Evolutionary conservation across 495 filamentous ascomycete genomes (phyloP).

Genomic region (Penicillium tannophilum): DNA sequence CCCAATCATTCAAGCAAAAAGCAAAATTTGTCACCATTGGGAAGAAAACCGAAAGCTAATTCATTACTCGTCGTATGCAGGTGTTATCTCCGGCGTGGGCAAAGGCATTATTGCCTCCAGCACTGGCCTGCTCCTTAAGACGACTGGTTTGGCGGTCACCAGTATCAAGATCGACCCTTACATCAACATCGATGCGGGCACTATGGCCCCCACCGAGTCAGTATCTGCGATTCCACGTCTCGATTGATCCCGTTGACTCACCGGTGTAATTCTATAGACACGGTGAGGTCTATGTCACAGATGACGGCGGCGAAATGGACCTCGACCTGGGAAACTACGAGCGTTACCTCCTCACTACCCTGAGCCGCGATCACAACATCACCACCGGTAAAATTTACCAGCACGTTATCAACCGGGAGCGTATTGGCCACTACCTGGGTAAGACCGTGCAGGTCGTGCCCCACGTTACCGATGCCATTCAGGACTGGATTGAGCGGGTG

Average conservation of each 20-base stretch:
- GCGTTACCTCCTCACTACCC: slow-evolving; percentile 32
- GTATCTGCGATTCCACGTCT: slow-evolving; percentile 22
- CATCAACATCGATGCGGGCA: slow-evolving; percentile 72
- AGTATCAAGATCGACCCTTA: slow-evolving; percentile 68
- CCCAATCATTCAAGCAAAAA: background rate
- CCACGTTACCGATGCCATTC: slow-evolving; percentile 86
- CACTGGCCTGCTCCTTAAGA: slow-evolving; percentile 78
- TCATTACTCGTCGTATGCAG: slow-evolving; percentile 32
- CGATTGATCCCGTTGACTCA: slow-evolving; percentile 5
- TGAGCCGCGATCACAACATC: slow-evolving; percentile 31
- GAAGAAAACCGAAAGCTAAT: slow-evolving; percentile 5
- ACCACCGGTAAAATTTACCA: slow-evolving; percentile 90
- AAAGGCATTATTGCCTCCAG: slow-evolving; percentile 75
- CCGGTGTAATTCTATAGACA: slow-evolving; percentile 46
- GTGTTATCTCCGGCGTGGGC: slow-evolving; percentile 79
- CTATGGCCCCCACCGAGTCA: slow-evolving; percentile 78
- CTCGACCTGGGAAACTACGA: slow-evolving; percentile 98
- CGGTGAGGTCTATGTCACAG: slow-evolving; percentile 73
- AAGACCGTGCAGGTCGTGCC: slow-evolving; percentile 93
- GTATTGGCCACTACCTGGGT: slow-evolving; percentile 84
- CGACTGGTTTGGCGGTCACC: slow-evolving; percentile 62
- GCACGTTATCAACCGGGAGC: slow-evolving; percentile 78
- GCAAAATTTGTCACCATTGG: background rate
- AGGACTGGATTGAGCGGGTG: slow-evolving; percentile 90
- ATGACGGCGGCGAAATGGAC: slow-evolving; percentile 82